phyloP scores from a whole-genome alignment of 768 basidiomycete species.

The Coprinellus aureogranulatus region DNA sequence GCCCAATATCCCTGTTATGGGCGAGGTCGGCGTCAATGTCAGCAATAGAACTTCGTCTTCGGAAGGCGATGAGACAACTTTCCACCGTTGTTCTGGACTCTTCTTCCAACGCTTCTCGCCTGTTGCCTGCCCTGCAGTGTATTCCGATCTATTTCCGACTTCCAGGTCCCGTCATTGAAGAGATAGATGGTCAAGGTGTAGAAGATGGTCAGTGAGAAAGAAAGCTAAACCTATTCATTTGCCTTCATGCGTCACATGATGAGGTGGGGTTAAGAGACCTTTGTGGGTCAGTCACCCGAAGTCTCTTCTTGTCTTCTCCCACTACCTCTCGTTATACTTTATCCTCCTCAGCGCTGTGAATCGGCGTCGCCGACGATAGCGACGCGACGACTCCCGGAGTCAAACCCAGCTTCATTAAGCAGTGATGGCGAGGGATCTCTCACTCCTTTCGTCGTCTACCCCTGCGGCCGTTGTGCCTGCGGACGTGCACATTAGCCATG shows the following conservation, averaged over 20 bases:
- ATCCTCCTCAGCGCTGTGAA: neutral
- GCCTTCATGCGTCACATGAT: conserved; percentile 2
- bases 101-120: no score
- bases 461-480: conserved; percentile 44
- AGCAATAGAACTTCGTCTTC: neutral
- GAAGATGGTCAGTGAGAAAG: neutral
- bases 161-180: neutral
- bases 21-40: neutral
- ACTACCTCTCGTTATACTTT: neutral
- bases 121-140: no score
- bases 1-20: neutral
- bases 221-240: neutral
- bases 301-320: neutral
- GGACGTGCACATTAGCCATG: conserved; percentile 57
- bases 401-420: neutral
- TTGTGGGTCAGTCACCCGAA: neutral
- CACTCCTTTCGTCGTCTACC: conserved; percentile 36
- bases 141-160: neutral
- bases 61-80: neutral
- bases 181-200: neutral
- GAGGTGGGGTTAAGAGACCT: conserved; percentile 7
- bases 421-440: conserved; percentile 48
- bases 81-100: no score
- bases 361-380: neutral
- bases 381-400: neutral